Percentiles rank a stretch among this genome's conserved stretches.
Conservation (phyloP, 768 basidiomycete species). For the Rhizopogon salebrosus region DNA sequence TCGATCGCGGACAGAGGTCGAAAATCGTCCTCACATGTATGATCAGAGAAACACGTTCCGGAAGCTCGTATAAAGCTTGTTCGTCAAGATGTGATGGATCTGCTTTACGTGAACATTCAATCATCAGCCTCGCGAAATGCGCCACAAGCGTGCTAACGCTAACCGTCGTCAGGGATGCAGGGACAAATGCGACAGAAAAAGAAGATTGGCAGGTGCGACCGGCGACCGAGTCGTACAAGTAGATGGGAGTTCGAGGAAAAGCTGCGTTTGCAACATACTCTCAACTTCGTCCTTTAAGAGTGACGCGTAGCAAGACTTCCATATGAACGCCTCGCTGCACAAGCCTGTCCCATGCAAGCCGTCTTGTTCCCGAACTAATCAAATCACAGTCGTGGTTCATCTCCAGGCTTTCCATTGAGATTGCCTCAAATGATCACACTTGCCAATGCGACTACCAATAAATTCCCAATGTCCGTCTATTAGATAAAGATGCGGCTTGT, state of each 20-base stretch:
- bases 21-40: conserved; percentile 1
- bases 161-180: background rate
- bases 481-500: conserved; percentile 26
- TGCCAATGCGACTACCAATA: conserved; percentile 6
- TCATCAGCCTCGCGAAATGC: conserved; percentile 1
- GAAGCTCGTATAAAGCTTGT: background rate
- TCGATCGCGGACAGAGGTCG: background rate
- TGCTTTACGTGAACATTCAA: conserved; percentile 1
- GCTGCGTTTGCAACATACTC: conserved; percentile 1
- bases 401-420: conserved; percentile 12
- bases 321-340: conserved; percentile 28
- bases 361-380: conserved; percentile 7
- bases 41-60: background rate
- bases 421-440: conserved; percentile 21
- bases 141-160: background rate
- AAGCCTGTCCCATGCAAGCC: conserved; percentile 22
- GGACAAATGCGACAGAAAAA: background rate
- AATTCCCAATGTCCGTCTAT: conserved; percentile 30
- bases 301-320: conserved; percentile 10
- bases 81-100: conserved; percentile 3
- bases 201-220: background rate
- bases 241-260: background rate
- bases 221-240: background rate
- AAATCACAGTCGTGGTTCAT: conserved; percentile 11
- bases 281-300: conserved; percentile 1